Evolutionary conservation across 805 yeast genomes (phyloP), one percentile per base, ranked within the genome.

Genomic region (Saturnispora gosingensis): DNA sequence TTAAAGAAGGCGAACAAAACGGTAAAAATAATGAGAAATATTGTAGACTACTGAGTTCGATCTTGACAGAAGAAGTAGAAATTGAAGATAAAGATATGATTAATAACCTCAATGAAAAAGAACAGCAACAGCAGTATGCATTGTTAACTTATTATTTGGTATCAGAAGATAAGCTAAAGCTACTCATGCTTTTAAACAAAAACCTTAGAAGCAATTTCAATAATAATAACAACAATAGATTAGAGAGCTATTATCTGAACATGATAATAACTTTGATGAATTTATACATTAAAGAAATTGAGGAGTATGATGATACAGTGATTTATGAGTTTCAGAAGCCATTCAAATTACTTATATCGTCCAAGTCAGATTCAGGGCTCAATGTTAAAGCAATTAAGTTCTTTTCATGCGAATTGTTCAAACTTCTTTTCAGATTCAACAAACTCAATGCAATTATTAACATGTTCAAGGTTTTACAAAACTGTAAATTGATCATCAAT

Each of bases 261-360:
- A 7, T 49, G 18, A 24, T 35, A 7, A 43, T 49, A 7, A 43
- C 51, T 13, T 28, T 49, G n/a, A 25, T 43, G 18, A 49, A 49
- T 25, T 16, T 18, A n/a, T 28, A 30, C 30, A 24, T 43, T 34
- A 34, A 24, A 28, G 36, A 25, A 3, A 34, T 43, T 15, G 15
- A n/a, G 28, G 15, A 8, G 10, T 38, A 38, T 38, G 63, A 61
- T 43, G 72, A 61, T 52, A 53, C 54, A 50, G 54, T 63, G 39
- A 66, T 66, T 3, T 62, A 62, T 42, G 61, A 59, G 2, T 72
- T 88, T 50, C 88, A 88, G 64, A 75, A 80, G 54, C 77, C 90
- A 6, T 85, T 88, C 68, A 86, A 84, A 53, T 62, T 85, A 4
- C 86, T 95, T 55, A 70, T 89, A 43, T 86, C 85, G 56, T 97